Evolutionary conservation across 192 early-diverging fungal genomes (phyloP).

Genomic region (Spizellomyces punctatus): DNA sequence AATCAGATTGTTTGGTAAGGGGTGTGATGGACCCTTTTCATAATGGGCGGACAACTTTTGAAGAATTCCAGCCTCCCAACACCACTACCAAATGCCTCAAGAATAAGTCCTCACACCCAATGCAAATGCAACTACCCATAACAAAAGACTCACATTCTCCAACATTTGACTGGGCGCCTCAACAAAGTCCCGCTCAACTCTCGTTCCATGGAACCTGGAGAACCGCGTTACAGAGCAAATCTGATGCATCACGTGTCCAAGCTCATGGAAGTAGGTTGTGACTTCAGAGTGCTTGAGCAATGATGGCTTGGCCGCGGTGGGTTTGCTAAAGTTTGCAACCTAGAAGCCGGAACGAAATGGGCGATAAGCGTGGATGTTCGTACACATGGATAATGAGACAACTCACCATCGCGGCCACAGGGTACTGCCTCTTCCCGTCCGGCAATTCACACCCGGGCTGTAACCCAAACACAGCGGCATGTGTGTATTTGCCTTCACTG

Average conservation of each 20-base stretch:
- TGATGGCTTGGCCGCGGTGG: conserved; percentile 66
- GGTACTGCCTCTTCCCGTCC: conserved; percentile 53
- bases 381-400: neutral
- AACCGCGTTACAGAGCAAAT: conserved; percentile 77
- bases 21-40: conserved; percentile 59
- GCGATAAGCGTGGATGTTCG: conserved; percentile 1
- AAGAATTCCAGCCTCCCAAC: conserved; percentile 42
- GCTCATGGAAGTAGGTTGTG: conserved; percentile 83
- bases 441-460: conserved; percentile 59
- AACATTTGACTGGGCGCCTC: conserved; percentile 91
- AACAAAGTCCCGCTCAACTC: conserved; percentile 81
- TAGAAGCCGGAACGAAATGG: neutral
- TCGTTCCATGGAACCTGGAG: conserved; percentile 75
- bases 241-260: conserved; percentile 70
- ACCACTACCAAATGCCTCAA: conserved; percentile 31
- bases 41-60: conserved; percentile 67
- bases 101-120: neutral
- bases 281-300: conserved; percentile 81
- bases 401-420: conserved; percentile 73
- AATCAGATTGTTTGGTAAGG: conserved; percentile 71
- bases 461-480: conserved; percentile 82
- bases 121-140: neutral
- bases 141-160: conserved; percentile 62
- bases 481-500: conserved; percentile 67
- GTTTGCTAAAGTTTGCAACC: conserved; percentile 45